phyloP scores from a whole-genome alignment of 257 asterid species.

The Leptodermis oblonga region DNA sequence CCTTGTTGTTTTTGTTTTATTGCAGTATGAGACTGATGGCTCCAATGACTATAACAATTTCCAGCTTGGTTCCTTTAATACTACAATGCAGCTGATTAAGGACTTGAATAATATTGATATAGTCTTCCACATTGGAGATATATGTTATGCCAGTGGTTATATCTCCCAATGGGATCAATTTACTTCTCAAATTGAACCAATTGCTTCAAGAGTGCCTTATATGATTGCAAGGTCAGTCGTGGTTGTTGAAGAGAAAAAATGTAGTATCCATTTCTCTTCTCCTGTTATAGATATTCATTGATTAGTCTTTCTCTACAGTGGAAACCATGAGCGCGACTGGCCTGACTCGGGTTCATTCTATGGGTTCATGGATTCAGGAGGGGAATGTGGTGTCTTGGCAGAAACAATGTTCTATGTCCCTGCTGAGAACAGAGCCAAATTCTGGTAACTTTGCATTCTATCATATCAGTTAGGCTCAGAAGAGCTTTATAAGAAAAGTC shows the following conservation, averaged over 20 bases:
- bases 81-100: constrained; percentile 63
- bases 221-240: constrained; percentile 79
- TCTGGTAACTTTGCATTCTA: constrained; percentile 50
- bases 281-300: constrained; percentile 3
- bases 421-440: constrained; percentile 69
- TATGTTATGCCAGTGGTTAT: constrained; percentile 76
- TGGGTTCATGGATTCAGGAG: constrained; percentile 60
- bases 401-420: constrained; percentile 73
- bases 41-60: constrained; percentile 78
- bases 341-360: constrained; percentile 66
- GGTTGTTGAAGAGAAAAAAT: background rate
- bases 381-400: constrained; percentile 74
- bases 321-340: constrained; percentile 82
- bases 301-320: constrained; percentile 32
- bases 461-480: too few species aligned
- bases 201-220: constrained; percentile 82
- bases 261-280: background rate
- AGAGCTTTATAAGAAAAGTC: too few species aligned
- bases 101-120: constrained; percentile 73
- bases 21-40: constrained; percentile 90
- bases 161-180: constrained; percentile 96
- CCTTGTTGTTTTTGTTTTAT: background rate
- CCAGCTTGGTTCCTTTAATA: constrained; percentile 80
- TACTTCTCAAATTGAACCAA: constrained; percentile 80
- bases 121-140: constrained; percentile 89